Conservation (phyloP, 169 alveolate species). For the Plasmodium vinckei region DNA sequence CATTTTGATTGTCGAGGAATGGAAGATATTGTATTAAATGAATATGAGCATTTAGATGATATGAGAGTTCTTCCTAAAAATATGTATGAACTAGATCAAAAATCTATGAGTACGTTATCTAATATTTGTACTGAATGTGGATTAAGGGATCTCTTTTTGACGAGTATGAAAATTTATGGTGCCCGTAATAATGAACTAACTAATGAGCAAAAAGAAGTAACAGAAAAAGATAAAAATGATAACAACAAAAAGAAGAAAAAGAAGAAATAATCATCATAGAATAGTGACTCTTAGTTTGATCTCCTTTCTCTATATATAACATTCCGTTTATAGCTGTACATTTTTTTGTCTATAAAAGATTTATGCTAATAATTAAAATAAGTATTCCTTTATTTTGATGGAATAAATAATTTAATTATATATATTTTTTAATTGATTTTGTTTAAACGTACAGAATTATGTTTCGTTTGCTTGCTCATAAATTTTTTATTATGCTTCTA, state of each 20-base stretch:
- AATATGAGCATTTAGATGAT: constrained; percentile 63
- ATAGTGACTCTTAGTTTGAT: too few relatives aligned
- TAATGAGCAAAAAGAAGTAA: constrained; percentile 1
- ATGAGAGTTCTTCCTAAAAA: constrained; percentile 76
- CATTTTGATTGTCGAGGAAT: constrained; percentile 83
- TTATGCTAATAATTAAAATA: too few relatives aligned
- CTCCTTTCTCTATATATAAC: too few relatives aligned
- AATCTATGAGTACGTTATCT: constrained; percentile 80
- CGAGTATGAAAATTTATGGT: constrained; percentile 81
- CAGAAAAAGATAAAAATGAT: constrained; percentile 9
- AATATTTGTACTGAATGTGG: constrained; percentile 79
- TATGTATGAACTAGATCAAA: constrained; percentile 78
- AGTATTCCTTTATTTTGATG: too few relatives aligned
- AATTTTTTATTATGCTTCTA: too few relatives aligned
- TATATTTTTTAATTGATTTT: too few relatives aligned
- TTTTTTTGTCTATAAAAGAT: too few relatives aligned
- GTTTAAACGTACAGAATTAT: too few relatives aligned
- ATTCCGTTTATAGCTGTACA: background rate
- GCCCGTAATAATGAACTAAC: constrained; percentile 6
- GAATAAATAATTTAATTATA: too few relatives aligned
- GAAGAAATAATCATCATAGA: background rate
- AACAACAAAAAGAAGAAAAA: constrained; percentile 29
- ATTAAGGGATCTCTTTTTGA: constrained; percentile 78
- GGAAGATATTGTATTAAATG: constrained; percentile 59
- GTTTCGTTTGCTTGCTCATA: too few relatives aligned